Conservation (phyloP, 139 green algal genomes). For the Ettlia oleoabundans region DNA sequence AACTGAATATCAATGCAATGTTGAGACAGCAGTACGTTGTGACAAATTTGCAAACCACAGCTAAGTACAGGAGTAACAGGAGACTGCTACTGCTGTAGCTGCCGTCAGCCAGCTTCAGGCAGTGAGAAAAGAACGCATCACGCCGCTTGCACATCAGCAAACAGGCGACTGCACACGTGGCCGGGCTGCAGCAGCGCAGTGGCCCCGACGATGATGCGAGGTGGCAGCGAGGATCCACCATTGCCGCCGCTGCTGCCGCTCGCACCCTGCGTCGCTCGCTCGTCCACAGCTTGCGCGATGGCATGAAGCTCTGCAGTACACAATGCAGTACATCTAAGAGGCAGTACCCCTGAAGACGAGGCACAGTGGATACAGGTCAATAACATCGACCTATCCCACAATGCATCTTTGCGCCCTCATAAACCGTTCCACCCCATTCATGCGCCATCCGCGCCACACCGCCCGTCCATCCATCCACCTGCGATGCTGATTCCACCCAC, state of each 20-base stretch:
- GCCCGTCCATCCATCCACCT: background rate
- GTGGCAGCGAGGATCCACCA: background rate
- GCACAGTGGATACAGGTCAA: too few species aligned
- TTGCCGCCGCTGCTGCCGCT: background rate
- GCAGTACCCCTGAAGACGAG: too few species aligned
- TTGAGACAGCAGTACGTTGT: too few species aligned
- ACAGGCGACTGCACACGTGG: background rate
- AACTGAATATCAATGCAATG: too few species aligned
- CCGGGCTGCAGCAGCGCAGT: background rate
- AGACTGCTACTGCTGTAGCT: background rate
- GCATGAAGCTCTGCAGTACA: conserved; percentile 23
- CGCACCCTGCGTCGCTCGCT: conserved; percentile 1
- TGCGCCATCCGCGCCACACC: background rate
- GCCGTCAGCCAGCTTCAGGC: too few species aligned
- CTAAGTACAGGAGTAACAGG: too few species aligned
- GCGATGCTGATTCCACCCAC: conserved; percentile 54
- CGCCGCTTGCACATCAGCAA: background rate
- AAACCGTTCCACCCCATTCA: background rate
- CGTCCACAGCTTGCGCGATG: conserved; percentile 13
- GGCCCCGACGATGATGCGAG: conserved; percentile 8
- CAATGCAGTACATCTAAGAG: too few species aligned
- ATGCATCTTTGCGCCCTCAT: too few species aligned
- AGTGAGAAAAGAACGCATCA: background rate
- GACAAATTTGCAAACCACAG: too few species aligned
- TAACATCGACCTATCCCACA: too few species aligned